phyloP scores from a whole-genome alignment of 2,329 filamentous ascomycete species.

The Fusarium coffeatum region DNA sequence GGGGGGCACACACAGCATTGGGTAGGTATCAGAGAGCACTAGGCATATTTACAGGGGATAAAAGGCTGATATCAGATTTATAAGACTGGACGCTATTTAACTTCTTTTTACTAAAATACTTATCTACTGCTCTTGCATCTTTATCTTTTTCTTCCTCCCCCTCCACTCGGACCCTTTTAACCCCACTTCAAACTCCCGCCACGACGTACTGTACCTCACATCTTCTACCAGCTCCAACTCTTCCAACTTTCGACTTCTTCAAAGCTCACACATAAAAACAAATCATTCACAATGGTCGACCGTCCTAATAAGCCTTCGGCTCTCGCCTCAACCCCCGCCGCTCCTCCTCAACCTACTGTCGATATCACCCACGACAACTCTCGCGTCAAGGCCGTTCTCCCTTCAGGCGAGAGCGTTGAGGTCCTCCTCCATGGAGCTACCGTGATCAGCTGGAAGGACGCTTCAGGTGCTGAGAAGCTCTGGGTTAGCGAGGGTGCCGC shows the following conservation, averaged over 20 bases:
- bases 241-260: slow-evolving; percentile 4
- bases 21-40: slow-evolving; percentile 1
- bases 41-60: not conserved
- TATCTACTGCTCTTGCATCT: slow-evolving; percentile 4
- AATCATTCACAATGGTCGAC: slow-evolving; percentile 72
- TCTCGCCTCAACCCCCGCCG: slow-evolving; percentile 77
- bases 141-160: slow-evolving; percentile 9
- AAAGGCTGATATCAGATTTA: not conserved
- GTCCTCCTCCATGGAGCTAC: slow-evolving; percentile 93
- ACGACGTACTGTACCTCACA: slow-evolving; percentile 20
- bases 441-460: slow-evolving; percentile 91
- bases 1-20: slow-evolving; percentile 7
- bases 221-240: slow-evolving; percentile 20
- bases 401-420: slow-evolving; percentile 86
- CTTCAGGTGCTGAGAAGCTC: slow-evolving; percentile 81
- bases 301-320: slow-evolving; percentile 85
- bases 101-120: slow-evolving; percentile 3
- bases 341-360: slow-evolving; percentile 81
- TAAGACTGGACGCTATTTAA: not conserved
- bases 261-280: not conserved
- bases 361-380: slow-evolving; percentile 77
- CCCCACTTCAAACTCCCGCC: slow-evolving; percentile 35
- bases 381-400: slow-evolving; percentile 81
- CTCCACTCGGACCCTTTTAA: slow-evolving; percentile 37
- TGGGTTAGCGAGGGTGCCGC: slow-evolving; percentile 85